Conservation (phyloP, 768 basidiomycete species). For the Panaeolus cyanescens region DNA sequence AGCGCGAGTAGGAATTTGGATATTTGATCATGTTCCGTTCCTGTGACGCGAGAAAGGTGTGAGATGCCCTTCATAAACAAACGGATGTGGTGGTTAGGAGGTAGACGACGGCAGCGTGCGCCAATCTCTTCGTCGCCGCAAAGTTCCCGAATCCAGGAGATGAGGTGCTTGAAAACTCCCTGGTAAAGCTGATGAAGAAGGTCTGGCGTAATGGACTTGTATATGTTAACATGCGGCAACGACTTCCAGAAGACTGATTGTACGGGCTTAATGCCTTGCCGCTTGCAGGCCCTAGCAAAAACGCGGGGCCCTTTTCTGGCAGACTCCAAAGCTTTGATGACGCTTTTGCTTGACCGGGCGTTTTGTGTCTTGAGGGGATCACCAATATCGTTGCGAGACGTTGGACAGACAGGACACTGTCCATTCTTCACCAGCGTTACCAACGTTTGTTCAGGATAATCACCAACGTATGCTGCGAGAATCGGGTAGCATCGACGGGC, state of each 20-base stretch:
- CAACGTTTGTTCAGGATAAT: constrained; percentile 43
- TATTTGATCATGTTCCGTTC: constrained; percentile 37
- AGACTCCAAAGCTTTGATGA: constrained; percentile 8
- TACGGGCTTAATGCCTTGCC: constrained; percentile 13
- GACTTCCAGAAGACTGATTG: constrained; percentile 24
- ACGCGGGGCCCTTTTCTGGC: constrained; percentile 1
- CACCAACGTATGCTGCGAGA: constrained; percentile 35
- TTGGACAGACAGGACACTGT: constrained; percentile 2
- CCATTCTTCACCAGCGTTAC: constrained; percentile 13
- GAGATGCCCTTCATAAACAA: constrained; percentile 41
- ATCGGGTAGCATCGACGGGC: constrained; percentile 33
- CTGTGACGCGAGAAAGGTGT: constrained; percentile 35
- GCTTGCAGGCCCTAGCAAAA: constrained; percentile 6
- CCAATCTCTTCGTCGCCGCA: constrained; percentile 4
- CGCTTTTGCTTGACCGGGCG: not conserved
- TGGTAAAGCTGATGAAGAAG: constrained; percentile 36
- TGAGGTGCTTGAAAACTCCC: constrained; percentile 32
- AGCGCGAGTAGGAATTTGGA: constrained; percentile 14
- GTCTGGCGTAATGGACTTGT: constrained; percentile 29
- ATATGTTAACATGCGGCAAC: constrained; percentile 28
- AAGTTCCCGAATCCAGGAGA: constrained; percentile 4
- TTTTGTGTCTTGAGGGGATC: not conserved
- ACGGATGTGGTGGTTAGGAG: constrained; percentile 13
- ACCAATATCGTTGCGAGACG: not conserved
- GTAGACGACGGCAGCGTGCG: not conserved